Evolutionary conservation across 164 flowering plant genomes (phyloP).

Genomic region (Malania oleifera): DNA sequence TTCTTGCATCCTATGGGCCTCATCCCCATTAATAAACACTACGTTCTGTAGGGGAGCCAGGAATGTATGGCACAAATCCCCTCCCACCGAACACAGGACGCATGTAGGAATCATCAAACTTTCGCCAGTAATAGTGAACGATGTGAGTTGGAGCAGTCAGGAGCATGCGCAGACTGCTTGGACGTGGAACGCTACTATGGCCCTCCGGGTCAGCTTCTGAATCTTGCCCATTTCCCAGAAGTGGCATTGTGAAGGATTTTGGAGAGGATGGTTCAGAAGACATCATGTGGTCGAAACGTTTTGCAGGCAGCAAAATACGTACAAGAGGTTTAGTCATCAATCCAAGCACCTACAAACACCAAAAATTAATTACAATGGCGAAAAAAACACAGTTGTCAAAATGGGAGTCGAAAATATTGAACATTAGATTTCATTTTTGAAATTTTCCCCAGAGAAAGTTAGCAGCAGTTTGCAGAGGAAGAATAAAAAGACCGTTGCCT

Average conservation of each 20-base stretch:
- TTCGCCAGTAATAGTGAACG: constrained; percentile 54
- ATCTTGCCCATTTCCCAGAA: constrained; percentile 24
- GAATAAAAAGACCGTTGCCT: too few species aligned
- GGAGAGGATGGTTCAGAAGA: constrained; percentile 22
- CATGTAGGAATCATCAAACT: constrained; percentile 47
- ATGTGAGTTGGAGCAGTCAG: constrained; percentile 24
- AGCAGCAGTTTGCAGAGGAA: too few species aligned
- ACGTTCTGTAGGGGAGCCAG: constrained; percentile 18
- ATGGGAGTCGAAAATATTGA: too few species aligned
- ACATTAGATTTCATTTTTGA: too few species aligned
- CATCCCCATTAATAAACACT: neutral
- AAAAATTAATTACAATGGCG: neutral
- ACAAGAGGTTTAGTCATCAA: constrained; percentile 47
- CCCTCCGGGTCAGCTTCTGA: constrained; percentile 15
- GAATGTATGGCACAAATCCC: constrained; percentile 21
- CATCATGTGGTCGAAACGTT: constrained; percentile 1
- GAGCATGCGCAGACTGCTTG: constrained; percentile 30
- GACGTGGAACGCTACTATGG: constrained; percentile 8
- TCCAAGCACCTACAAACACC: constrained; percentile 43
- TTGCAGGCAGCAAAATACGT: constrained; percentile 25
- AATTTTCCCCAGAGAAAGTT: too few species aligned
- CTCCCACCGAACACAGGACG: constrained; percentile 61
- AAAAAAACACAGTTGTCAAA: neutral
- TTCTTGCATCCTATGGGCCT: neutral
- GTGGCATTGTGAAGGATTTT: constrained; percentile 28